Evolutionary conservation across 2,329 filamentous ascomycete species (phyloP).

Genomic region (Ceratocystis papillata): DNA sequence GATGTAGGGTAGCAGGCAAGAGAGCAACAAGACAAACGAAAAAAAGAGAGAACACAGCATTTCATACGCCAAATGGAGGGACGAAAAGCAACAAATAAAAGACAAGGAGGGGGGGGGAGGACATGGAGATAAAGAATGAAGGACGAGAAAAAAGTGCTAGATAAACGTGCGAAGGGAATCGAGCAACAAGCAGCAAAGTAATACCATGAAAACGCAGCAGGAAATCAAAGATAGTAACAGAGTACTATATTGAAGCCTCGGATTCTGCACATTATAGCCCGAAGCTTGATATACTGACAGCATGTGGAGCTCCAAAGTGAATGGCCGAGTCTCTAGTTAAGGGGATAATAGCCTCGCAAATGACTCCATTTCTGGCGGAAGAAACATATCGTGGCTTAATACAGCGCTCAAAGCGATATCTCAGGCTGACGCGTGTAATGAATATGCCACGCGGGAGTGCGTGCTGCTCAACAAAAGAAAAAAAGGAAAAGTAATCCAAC

Average conservation of each 20-base stretch:
- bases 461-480: conserved; percentile 1
- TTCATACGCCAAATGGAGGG: conserved; percentile 6
- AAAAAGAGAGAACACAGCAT: conserved; percentile 12
- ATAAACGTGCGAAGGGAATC: conserved; percentile 15
- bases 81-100: conserved; percentile 19
- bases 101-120: conserved; percentile 24
- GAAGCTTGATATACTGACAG: not conserved
- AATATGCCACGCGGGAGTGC: not conserved
- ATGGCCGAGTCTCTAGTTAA: not conserved
- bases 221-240: not conserved
- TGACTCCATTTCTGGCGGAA: not conserved
- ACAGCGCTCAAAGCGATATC: not conserved
- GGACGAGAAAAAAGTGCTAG: conserved; percentile 16
- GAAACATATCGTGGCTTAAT: not conserved
- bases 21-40: conserved; percentile 13
- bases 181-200: conserved; percentile 15
- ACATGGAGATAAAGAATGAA: conserved; percentile 28
- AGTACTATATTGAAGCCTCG: not conserved
- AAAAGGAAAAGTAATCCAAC: not conserved
- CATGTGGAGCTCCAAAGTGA: conserved; percentile 7
- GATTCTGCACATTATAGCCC: not conserved
- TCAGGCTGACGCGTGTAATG: not conserved
- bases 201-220: conserved; percentile 14
- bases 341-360: not conserved
- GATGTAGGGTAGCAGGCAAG: not conserved